Base-by-base conservation (phyloP, 768 basidiomycete species). In the Termitomyces sp. region DNA sequence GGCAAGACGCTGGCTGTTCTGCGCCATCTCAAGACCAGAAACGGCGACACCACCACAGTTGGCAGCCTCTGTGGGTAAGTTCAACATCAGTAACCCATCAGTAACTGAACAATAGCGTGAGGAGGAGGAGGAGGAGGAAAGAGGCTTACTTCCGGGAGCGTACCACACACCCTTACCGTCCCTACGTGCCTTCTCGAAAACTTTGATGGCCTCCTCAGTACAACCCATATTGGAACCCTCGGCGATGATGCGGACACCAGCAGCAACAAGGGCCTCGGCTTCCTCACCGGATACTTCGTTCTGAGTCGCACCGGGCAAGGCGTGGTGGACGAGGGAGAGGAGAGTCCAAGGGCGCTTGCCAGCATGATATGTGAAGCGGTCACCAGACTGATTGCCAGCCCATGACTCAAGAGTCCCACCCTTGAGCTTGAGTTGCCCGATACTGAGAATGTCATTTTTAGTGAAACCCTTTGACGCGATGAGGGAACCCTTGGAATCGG, bases 181-280 rank as follows among this genome's bases (percentile, higher is more conserved):
- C 64, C 75, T 77, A 55, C 88, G 82, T 28, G 81, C 78, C 4
- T 72, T 70, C 74, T 90, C 88, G 69, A 88, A 89, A 59, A 88
- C 76, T 55, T 84, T 81, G 68, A 90, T 82, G 52, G 87, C 88
- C 65, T 86, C 86, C 64, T 81, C 74, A 5, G 87, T 88, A 72
- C 81, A 87, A 45, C 87, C 87, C 86, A 88, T 88, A 76, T 87
- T 88, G 60, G 84, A 86, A 29, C 88, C 88, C 70, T 90, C 87
- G 53, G 88, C 87, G 48, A 90, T 80, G 71, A 88, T 83, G 64
- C 82, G 72, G 60, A 80, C 80, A 58, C 88, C 87, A 44, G 87
- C 86, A 66, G 80, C 81, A 66, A 88, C 67, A 64, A 90, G 79
- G 0, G 82, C 83, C 72, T 86, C 74, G 42, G 88, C 87, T 69